Evolutionary conservation across 306 rosid genomes (phyloP).

Genomic region (Citrullus colocynthis): DNA sequence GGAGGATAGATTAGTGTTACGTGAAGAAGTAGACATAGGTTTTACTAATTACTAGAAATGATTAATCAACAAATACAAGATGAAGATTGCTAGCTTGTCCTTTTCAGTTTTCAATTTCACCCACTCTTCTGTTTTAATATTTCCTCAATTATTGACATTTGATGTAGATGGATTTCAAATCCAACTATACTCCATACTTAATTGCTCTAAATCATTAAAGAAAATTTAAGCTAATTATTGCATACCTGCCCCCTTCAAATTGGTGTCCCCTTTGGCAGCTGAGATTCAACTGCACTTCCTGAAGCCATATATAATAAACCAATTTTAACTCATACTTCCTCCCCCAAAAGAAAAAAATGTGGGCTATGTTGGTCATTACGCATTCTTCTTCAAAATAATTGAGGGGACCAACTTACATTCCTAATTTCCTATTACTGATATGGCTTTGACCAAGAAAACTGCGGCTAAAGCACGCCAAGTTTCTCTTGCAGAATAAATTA

Average conservation of each 20-base stretch:
- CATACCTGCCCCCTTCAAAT: neutral
- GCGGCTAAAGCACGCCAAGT: neutral
- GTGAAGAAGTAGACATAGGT: neutral
- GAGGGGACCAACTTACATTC: neutral
- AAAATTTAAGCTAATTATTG: neutral
- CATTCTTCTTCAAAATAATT: neutral
- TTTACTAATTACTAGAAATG: neutral
- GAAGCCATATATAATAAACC: no score
- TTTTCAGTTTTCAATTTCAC: neutral
- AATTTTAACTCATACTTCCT: neutral
- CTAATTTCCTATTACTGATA: neutral
- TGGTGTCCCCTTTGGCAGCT: neutral
- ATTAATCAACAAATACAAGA: neutral
- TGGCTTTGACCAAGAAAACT: neutral
- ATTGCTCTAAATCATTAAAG: neutral
- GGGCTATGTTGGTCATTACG: neutral
- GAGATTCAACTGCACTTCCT: neutral
- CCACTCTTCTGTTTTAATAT: neutral
- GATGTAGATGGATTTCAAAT: neutral
- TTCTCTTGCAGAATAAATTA: conserved; percentile 10
- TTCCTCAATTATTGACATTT: conserved; percentile 1
- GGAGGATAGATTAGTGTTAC: neutral
- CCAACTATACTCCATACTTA: neutral
- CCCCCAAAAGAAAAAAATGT: neutral
- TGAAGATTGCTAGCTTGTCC: neutral